These are phyloP conservation scores for Podila verticillata DNA, from an alignment of 192 early-diverging fungal genomes.

Conservation along the genomic window DNA sequence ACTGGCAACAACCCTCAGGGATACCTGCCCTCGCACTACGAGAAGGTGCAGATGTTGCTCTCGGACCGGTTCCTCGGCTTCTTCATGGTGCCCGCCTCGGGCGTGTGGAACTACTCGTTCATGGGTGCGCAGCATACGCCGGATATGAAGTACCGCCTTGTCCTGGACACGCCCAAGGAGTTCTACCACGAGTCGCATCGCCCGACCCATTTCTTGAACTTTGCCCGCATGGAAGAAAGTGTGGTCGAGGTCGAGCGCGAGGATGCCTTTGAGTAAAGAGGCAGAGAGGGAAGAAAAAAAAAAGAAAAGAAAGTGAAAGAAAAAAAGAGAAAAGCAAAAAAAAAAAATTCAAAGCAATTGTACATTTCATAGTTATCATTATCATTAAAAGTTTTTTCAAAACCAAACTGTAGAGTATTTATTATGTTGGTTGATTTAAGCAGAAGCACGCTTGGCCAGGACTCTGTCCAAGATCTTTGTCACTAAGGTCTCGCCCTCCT, in stretches of 20 bases:
- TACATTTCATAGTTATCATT: not conserved
- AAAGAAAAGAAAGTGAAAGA: too few species aligned
- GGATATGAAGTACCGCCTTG: slow-evolving; percentile 92
- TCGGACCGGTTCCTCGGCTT: slow-evolving; percentile 97
- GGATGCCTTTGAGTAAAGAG: slow-evolving; percentile 63
- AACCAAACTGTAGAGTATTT: not conserved
- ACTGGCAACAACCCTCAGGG: slow-evolving; percentile 85
- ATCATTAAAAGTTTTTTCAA: too few species aligned
- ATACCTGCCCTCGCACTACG: slow-evolving; percentile 88
- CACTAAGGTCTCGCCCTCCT: slow-evolving; percentile 43
- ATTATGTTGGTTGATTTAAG: not conserved
- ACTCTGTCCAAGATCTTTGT: slow-evolving; percentile 42
- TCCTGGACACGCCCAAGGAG: slow-evolving; percentile 92
- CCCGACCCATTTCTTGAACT: slow-evolving; percentile 95
- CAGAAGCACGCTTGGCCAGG: slow-evolving; percentile 37
- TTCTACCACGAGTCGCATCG: slow-evolving; percentile 98
- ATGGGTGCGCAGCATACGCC: slow-evolving; percentile 94
- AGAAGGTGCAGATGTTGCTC: slow-evolving; percentile 97
- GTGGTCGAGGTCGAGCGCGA: slow-evolving; percentile 67
- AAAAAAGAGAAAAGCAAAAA: too few species aligned
- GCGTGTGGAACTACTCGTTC: slow-evolving; percentile 99
- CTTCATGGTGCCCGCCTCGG: slow-evolving; percentile 97
- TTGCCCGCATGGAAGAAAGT: slow-evolving; percentile 73
- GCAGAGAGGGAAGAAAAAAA: too few species aligned
- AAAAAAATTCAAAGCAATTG: not conserved